Evolutionary conservation across 768 basidiomycete species (phyloP), one percentile per base, ranked within the genome.

Genomic region (Antrodiella citrinella): DNA sequence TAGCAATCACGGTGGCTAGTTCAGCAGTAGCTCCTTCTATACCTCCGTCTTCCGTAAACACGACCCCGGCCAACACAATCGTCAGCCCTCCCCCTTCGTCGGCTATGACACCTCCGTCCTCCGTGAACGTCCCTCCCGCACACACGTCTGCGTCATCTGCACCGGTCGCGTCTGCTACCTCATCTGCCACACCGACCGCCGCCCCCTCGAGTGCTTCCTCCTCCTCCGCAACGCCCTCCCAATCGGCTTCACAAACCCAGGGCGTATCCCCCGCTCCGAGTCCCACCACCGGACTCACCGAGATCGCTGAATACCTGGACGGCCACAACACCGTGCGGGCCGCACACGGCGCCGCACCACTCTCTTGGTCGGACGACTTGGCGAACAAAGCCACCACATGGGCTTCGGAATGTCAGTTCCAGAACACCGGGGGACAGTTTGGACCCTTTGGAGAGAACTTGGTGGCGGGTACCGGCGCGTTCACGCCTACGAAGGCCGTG

Each of bases 401-500:
- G 78, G 85, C 86, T 2, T 69, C 77, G 53, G 64, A 67, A 12
- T 92, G 90, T 62, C 57, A 71, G 3, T 84, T 84, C 61, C 19
- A 76, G 53, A 88, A 92, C 61, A 83, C 84, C 12, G 73, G 73
- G 20, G 84, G 85, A 24, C 65, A 71, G 10, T 71, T 86, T 38
- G 85, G 85, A 2, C 67, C 70, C 1, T 75, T 72, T 52, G 86
- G 85, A 57, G 84, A 87, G 66, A 87, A 88, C 59, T 65, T 88
- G 53, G 82, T 81, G 44, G 85, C 83, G 46, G 85, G 84, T 4
- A 81, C 81, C 10, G 81, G 78, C 4, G 48, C 48, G 11, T 84
- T 74, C 61, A 63, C 57, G 39, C 76, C 83, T 49, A 24, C 60
- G 2, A 41, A 59, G 1, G 84, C 77, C 11, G 60, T 84, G 30